Evolutionary conservation across 371 early-diverging fungal genomes (phyloP), one percentile per base, ranked within the genome.

Genomic region (Thermomucor indicae-seudaticae): DNA sequence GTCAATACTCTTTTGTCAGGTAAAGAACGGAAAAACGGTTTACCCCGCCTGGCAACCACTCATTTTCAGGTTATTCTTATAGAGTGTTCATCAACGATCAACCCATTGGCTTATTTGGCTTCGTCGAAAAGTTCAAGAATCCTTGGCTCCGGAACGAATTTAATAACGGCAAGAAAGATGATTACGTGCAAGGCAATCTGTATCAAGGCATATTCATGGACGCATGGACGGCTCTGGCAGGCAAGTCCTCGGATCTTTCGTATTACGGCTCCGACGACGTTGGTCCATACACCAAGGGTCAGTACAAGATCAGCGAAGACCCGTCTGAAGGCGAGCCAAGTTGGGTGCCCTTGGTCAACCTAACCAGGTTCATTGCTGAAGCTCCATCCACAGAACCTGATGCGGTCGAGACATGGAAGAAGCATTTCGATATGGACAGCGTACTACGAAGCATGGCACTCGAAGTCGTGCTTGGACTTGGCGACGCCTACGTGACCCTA

Each of bases 391-490:
- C 34, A 7, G 27, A 24, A 0, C 29, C 25, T 6, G 31, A 43
- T 28, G 52, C 60, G 5, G 43, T 51, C 6, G 20, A 49, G 2
- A 47, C 32, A 32, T 67, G 67, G 62, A 43, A 67, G 45, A 29
- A 52, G 27, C 27, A 58, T 6, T 46, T 62, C 14, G 51, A 63
- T 31, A 55, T 43, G 2, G 66, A 62, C 16, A 34, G 54, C 4
- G 51, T 65, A 17, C 57, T 70, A n/a, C 57, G 66, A 43, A 62
- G 64, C 25, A 49, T 60, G 47, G 58, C 70, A 22, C 22, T 70
- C 12, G 60, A 69, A 25, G 53, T 63, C 6, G 43, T 65, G 11
- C 24, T 60, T 4, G 66, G 64, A 19, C 56, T 48, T 25, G 55
- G 64, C 7, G 64, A 70, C 35, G 59, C 58, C 8, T 63, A 66